Percentiles rank a stretch among this genome's conserved stretches.
Conservation (phyloP, 2,329 filamentous ascomycete species). For the Verticillium tricorpus region DNA sequence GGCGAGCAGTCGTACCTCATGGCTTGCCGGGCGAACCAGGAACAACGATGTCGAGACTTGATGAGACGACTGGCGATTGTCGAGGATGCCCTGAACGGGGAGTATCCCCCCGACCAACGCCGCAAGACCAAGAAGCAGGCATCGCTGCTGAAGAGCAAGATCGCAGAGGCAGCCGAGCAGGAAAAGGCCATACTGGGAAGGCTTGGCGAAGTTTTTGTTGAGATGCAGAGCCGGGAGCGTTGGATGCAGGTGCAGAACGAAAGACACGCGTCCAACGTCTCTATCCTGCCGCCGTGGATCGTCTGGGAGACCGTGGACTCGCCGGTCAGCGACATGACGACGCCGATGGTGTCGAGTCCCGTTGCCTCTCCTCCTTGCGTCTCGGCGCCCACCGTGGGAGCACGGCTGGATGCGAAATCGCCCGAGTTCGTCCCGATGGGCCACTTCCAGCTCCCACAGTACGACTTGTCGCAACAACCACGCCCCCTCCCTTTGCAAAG, state of each 20-base stretch:
- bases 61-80: constrained; percentile 31
- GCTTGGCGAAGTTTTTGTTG: constrained; percentile 44
- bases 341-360: not conserved
- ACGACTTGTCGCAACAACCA: not conserved
- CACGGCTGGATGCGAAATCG: constrained; percentile 21
- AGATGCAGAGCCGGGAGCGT: constrained; percentile 40
- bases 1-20: constrained; percentile 43
- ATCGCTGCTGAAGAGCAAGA: constrained; percentile 33
- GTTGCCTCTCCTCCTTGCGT: not conserved
- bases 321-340: not conserved
- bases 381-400: constrained; percentile 10
- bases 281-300: not conserved
- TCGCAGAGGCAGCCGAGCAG: constrained; percentile 40
- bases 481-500: not conserved
- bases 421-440: constrained; percentile 26
- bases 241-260: constrained; percentile 28
- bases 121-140: constrained; percentile 35
- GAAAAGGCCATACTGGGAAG: constrained; percentile 39
- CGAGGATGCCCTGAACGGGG: constrained; percentile 24
- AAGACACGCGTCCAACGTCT: constrained; percentile 4
- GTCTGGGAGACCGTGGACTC: not conserved
- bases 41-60: constrained; percentile 29
- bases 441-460: constrained; percentile 2
- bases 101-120: constrained; percentile 12
- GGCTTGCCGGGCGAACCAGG: constrained; percentile 34